Conservation (phyloP, 192 early-diverging fungal genomes). For the Entomortierella chlamydospora region DNA sequence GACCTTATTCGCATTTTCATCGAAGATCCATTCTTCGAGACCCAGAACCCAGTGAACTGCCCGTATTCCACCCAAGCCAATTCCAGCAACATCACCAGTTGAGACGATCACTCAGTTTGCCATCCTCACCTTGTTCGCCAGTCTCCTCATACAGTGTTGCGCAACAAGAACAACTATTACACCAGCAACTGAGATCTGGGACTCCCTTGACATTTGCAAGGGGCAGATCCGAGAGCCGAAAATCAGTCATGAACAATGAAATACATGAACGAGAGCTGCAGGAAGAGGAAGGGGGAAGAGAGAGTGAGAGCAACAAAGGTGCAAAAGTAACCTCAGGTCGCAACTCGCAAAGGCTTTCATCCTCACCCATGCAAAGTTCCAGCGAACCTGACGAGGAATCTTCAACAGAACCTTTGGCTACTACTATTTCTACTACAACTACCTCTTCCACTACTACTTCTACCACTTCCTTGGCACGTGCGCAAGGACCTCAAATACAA, state of each 20-base stretch:
- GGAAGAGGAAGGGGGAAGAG: no score
- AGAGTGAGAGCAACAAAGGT: background rate
- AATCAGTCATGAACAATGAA: background rate
- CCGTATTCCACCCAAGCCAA: background rate
- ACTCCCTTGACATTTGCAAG: background rate
- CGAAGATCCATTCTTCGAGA: background rate
- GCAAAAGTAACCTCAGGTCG: no score
- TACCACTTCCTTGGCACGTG: background rate
- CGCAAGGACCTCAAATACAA: no score
- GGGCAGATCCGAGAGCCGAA: background rate
- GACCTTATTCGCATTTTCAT: conserved; percentile 8
- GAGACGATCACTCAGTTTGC: conserved; percentile 17
- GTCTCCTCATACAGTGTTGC: background rate
- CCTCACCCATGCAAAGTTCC: no score
- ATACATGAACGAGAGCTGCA: background rate
- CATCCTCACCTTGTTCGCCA: conserved; percentile 1
- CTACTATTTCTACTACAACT: background rate
- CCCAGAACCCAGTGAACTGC: background rate
- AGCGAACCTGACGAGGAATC: no score
- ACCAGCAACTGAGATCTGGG: background rate
- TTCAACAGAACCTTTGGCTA: no score
- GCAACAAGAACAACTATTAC: background rate
- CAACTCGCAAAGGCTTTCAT: no score
- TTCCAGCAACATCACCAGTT: background rate
- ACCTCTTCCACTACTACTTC: no score